These are phyloP conservation scores for Dispira simplex DNA, from an alignment of 192 early-diverging fungal species.

Conservation along the genomic window DNA sequence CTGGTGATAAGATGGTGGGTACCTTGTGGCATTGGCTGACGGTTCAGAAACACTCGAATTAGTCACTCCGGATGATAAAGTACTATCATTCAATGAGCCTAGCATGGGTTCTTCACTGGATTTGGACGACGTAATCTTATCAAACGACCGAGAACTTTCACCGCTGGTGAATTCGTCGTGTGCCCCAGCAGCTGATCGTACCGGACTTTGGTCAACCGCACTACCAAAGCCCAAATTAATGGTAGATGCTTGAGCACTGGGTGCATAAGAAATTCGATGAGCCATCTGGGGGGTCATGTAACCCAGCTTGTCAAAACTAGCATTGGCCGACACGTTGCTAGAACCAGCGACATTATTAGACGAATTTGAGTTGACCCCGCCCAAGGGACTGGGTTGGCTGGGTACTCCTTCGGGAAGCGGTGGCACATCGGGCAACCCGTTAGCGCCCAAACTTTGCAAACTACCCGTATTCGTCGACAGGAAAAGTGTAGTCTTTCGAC, in stretches of 20 bases:
- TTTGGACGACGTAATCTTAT: neutral
- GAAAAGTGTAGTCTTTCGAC: slow-evolving; percentile 21
- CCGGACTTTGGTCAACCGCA: too few species aligned
- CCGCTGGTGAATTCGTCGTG: neutral
- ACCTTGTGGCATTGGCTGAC: too few species aligned
- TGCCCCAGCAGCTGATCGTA: neutral
- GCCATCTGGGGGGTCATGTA: slow-evolving; percentile 32
- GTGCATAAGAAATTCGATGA: neutral
- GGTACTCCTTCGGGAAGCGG: neutral
- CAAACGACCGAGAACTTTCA: neutral
- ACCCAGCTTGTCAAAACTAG: slow-evolving; percentile 26
- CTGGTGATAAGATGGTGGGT: too few species aligned
- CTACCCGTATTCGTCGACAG: neutral
- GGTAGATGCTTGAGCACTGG: slow-evolving; percentile 3
- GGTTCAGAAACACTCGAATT: neutral
- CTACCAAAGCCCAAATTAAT: neutral
- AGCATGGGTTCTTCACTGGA: slow-evolving; percentile 4
- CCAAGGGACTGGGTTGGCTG: neutral
- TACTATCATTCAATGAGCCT: neutral
- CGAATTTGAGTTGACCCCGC: neutral
- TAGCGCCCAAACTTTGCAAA: neutral
- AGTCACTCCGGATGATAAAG: neutral
- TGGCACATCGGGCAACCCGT: neutral
- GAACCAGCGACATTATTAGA: neutral
- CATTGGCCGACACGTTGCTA: slow-evolving; percentile 1